phyloP scores from a whole-genome alignment of 805 yeast species.

The Zygotorulaspora chibaensis region DNA sequence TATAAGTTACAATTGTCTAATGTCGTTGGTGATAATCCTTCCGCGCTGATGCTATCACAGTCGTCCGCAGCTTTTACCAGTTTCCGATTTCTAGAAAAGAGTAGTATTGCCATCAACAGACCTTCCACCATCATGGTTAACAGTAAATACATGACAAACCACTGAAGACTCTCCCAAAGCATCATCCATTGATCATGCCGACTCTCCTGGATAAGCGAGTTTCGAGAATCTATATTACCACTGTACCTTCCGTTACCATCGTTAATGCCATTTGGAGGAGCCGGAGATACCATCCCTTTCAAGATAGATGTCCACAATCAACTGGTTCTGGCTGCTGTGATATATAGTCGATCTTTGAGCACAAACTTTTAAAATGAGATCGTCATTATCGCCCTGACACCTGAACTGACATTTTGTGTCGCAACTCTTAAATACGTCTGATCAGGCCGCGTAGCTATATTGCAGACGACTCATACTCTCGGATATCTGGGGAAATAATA shows the following conservation, averaged over 20 bases:
- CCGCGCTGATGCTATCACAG: background rate
- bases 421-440: too few species aligned
- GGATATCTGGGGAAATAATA: too few species aligned
- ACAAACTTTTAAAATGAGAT: too few species aligned
- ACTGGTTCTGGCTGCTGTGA: too few species aligned
- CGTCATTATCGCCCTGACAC: too few species aligned
- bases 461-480: too few species aligned
- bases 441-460: too few species aligned
- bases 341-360: too few species aligned
- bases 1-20: slow-evolving; percentile 1
- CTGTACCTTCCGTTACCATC: background rate
- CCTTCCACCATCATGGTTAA: background rate
- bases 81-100: background rate
- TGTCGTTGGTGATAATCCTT: background rate
- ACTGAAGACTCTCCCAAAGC: slow-evolving; percentile 1
- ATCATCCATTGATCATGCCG: background rate
- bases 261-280: background rate
- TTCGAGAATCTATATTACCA: background rate
- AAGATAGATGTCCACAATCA: too few species aligned
- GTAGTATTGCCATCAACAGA: background rate
- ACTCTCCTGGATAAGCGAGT: background rate
- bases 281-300: background rate
- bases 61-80: background rate
- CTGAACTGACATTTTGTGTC: too few species aligned
- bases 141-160: slow-evolving; percentile 1